Percentiles rank a stretch among this genome's conserved stretches.
phyloP scores from a whole-genome alignment of 2,329 filamentous ascomycete genomes.

The Penicillium occitanis region DNA sequence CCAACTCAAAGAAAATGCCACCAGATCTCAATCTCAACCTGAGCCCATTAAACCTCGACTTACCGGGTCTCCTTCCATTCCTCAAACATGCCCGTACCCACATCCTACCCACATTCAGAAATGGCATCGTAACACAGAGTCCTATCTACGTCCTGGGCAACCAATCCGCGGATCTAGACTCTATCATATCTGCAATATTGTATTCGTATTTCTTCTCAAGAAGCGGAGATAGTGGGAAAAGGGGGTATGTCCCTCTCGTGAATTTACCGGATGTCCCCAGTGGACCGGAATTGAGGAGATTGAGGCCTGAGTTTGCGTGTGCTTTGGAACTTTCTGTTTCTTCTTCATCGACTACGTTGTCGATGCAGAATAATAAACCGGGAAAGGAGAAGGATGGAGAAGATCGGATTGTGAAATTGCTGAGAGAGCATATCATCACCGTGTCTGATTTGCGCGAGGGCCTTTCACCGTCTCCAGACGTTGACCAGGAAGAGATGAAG shows the following conservation, averaged over 20 bases:
- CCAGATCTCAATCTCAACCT: background rate
- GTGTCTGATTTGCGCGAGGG: slow-evolving; percentile 36
- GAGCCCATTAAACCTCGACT: background rate
- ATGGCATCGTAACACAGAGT: slow-evolving; percentile 26
- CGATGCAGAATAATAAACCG: background rate
- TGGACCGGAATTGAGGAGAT: slow-evolving; percentile 49
- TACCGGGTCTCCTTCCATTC: slow-evolving; percentile 36
- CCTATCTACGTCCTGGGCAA: slow-evolving; percentile 47
- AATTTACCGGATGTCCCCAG: slow-evolving; percentile 53
- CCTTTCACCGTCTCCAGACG: slow-evolving; percentile 16
- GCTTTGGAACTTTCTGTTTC: slow-evolving; percentile 53
- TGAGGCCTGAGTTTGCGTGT: slow-evolving; percentile 60
- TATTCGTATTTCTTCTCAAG: slow-evolving; percentile 59
- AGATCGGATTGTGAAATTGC: slow-evolving; percentile 27
- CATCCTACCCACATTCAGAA: slow-evolving; percentile 25
- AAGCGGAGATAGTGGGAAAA: slow-evolving; percentile 22
- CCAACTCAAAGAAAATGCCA: slow-evolving; percentile 1
- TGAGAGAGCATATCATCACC: slow-evolving; percentile 41
- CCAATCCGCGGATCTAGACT: slow-evolving; percentile 59
- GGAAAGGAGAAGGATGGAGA: slow-evolving; percentile 17
- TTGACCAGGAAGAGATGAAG: slow-evolving; percentile 19
- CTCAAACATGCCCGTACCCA: slow-evolving; percentile 34
- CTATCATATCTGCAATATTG: slow-evolving; percentile 60
- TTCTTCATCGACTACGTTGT: slow-evolving; percentile 9
- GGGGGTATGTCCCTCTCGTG: slow-evolving; percentile 57